Conservation (phyloP, 805 yeast genomes). For the Wickerhamomyces bisporus region DNA sequence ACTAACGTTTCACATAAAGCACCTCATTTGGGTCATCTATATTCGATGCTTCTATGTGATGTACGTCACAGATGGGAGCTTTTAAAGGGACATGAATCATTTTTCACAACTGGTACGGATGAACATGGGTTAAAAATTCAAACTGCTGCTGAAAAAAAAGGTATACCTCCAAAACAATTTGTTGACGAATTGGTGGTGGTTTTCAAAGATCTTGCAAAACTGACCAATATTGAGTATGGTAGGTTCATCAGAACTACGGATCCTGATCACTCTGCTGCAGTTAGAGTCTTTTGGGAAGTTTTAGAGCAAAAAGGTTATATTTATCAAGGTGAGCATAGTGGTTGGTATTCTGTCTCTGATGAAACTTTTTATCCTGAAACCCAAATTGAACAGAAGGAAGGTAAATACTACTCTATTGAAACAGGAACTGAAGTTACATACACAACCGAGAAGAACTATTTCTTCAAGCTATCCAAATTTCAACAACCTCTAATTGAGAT, state of each 20-base stretch:
- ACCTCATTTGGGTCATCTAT: slow-evolving; percentile 92
- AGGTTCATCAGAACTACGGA: slow-evolving; percentile 92
- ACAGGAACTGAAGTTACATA: slow-evolving; percentile 70
- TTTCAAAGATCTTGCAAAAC: slow-evolving; percentile 59
- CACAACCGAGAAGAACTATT: slow-evolving; percentile 82
- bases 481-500: slow-evolving; percentile 45
- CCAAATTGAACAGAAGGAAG: slow-evolving; percentile 45
- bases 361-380: slow-evolving; percentile 89
- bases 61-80: slow-evolving; percentile 68
- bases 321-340: slow-evolving; percentile 78
- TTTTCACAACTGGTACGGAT: slow-evolving; percentile 88
- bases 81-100: slow-evolving; percentile 38
- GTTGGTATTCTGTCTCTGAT: slow-evolving; percentile 94
- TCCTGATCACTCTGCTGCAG: slow-evolving; percentile 64
- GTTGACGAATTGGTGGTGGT: slow-evolving; percentile 65
- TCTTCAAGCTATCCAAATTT: slow-evolving; percentile 68
- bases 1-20: slow-evolving; percentile 19
- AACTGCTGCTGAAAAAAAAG: slow-evolving; percentile 62
- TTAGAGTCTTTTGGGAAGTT: slow-evolving; percentile 61
- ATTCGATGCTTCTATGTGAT: slow-evolving; percentile 83
- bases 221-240: slow-evolving; percentile 54
- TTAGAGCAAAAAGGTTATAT: slow-evolving; percentile 59
- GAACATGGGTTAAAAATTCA: slow-evolving; percentile 96
- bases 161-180: slow-evolving; percentile 54
- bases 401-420: slow-evolving; percentile 48